Evolutionary conservation across 2,329 filamentous ascomycete genomes (phyloP).

Genomic region (Nannizzia gypsea): DNA sequence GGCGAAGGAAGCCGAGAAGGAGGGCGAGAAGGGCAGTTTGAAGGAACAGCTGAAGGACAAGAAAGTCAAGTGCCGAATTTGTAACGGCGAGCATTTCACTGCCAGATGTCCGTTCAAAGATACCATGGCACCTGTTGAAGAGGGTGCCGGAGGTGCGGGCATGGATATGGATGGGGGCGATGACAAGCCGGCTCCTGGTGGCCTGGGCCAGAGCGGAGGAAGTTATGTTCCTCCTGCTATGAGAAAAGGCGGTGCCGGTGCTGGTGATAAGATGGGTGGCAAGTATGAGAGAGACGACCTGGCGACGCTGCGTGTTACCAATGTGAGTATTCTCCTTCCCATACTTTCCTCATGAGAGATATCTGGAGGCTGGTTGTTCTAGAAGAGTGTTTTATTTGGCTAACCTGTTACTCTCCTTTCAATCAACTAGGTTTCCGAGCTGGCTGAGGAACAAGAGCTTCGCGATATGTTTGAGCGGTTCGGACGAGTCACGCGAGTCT

Average conservation of each 20-base stretch:
- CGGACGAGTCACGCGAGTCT: conserved; percentile 91
- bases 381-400: neutral
- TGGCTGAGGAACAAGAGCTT: conserved; percentile 90
- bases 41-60: conserved; percentile 78
- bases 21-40: conserved; percentile 48
- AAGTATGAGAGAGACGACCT: conserved; percentile 96
- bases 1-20: conserved; percentile 56
- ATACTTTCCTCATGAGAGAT: conserved; percentile 10
- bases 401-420: conserved; percentile 11
- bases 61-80: conserved; percentile 99
- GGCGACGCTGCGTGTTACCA: conserved; percentile 92
- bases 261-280: conserved; percentile 74
- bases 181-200: conserved; percentile 37
- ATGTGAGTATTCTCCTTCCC: conserved; percentile 51
- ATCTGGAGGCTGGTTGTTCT: conserved; percentile 5
- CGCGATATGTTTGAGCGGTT: conserved; percentile 97
- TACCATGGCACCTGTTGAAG: conserved; percentile 70
- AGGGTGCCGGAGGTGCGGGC: conserved; percentile 32
- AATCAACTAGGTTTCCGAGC: conserved; percentile 65
- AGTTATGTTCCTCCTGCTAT: conserved; percentile 93
- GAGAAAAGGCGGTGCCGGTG: conserved; percentile 50
- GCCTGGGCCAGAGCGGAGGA: conserved; percentile 54
- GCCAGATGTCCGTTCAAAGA: conserved; percentile 99
- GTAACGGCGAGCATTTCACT: conserved; percentile 97
- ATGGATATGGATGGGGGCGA: conserved; percentile 38